Conservation (phyloP, 345 rosid species). For the Syzygium oleosum region DNA sequence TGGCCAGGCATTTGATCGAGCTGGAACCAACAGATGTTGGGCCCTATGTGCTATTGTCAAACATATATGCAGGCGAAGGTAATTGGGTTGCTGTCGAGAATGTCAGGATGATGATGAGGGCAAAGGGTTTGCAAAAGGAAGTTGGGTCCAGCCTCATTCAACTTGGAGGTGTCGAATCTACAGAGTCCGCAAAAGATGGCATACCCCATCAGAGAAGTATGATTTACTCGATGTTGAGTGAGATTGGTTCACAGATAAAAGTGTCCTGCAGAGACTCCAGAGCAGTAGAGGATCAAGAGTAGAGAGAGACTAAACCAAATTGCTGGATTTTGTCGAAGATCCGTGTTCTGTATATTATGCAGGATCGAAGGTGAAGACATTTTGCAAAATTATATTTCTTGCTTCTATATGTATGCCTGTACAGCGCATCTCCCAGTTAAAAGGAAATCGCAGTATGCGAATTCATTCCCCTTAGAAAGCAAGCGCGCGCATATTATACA, state of each 20-base stretch:
- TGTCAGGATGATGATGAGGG: conserved; percentile 33
- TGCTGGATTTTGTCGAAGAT: neutral
- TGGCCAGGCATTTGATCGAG: conserved; percentile 30
- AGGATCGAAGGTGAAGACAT: neutral
- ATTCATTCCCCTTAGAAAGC: neutral
- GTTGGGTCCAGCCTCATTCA: conserved; percentile 7
- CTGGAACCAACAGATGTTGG: conserved; percentile 36
- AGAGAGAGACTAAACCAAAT: neutral
- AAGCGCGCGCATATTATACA: too few relatives aligned
- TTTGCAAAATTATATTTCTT: neutral
- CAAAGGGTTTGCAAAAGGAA: conserved; percentile 17
- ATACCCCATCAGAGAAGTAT: conserved; percentile 14
- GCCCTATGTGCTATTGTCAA: conserved; percentile 38
- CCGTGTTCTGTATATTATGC: neutral
- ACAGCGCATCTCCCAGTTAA: neutral
- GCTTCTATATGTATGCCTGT: neutral
- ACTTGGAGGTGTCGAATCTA: conserved; percentile 2
- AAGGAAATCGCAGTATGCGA: neutral
- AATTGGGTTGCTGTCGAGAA: conserved; percentile 48
- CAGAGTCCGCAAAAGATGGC: conserved; percentile 1
- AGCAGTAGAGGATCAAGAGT: neutral
- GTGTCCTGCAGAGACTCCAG: neutral
- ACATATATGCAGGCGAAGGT: conserved; percentile 42
- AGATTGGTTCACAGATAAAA: conserved; percentile 32
- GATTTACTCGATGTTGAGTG: conserved; percentile 38